Evolutionary conservation across 108 stramenopile species (phyloP), one percentile per base, ranked within the genome.

Genomic region (Nitzschia palea): DNA sequence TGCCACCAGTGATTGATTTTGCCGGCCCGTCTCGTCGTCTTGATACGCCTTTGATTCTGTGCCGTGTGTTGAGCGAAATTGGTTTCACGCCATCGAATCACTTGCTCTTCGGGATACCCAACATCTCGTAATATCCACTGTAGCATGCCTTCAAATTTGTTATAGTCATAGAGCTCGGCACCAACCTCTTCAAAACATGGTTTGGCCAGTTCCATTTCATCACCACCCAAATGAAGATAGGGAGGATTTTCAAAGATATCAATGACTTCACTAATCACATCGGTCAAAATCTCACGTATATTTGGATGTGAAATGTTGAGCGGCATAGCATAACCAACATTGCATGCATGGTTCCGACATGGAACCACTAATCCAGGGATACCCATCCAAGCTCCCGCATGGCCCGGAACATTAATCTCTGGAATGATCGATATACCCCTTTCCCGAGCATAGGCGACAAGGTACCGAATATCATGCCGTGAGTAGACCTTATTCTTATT

Each of bases 171-270:
- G 15, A 63, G 4, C 4, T 42, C 23, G 22, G 17, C 31, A 14
- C 65, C 58, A 2, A 67, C 22, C 33, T 76, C 75, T 15, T 70
- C 54, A 37, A 76, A 76, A 63, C 75, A 76, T 12, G 57, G 54
- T 28, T 44, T 15, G 4, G 68, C 34, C 69, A 65, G 45, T 23
- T 70, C 45, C 55, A 70, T 42, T 52, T 74, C 74, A 33, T 71
- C 76, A 0, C 70, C 76, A 29, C 76, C 76, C 51, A 77, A 33
- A 32, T 77, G 76, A 27, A 77, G 40, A 53, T 62, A 77, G 43
- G 76, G 70, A 15, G 76, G 59, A 30, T 58, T 52, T 10, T 71
- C 64, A 59, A 77, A 77, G 35, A 77, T 67, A 20, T 77, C 76
- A 10, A 71, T 20, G n/a, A 77, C 56, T 26, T 77, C 70, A 10